These are phyloP conservation scores for Alternaria arborescens DNA, from an alignment of 2,329 filamentous ascomycete genomes.

Conservation along the genomic window DNA sequence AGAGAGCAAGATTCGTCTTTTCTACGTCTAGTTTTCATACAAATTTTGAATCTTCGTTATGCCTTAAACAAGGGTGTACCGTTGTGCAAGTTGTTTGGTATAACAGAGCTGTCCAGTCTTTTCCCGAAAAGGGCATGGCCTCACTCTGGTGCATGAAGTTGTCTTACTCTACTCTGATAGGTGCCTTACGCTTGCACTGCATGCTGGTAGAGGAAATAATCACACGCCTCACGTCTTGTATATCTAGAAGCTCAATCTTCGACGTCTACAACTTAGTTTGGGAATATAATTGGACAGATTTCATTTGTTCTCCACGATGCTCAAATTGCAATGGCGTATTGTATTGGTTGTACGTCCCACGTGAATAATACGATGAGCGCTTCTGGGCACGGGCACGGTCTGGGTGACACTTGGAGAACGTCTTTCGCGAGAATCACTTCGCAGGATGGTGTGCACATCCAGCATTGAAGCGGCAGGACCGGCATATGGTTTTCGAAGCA, in stretches of 20 bases:
- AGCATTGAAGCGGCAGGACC: not conserved
- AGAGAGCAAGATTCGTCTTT: too few relatives aligned
- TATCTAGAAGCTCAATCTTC: not conserved
- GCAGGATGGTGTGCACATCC: not conserved
- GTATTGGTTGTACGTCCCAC: not conserved
- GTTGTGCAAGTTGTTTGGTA: too few relatives aligned
- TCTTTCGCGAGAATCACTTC: not conserved
- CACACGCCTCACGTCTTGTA: not conserved
- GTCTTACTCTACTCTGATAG: not conserved
- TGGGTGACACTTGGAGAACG: not conserved
- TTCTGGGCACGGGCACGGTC: not conserved
- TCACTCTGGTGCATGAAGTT: not conserved
- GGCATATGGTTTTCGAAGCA: slow-evolving; percentile 16
- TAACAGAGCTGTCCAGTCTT: too few relatives aligned
- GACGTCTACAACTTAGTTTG: not conserved
- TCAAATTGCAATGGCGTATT: not conserved
- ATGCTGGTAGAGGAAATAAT: not conserved
- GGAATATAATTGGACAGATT: not conserved
- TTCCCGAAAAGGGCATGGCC: not conserved
- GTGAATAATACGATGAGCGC: not conserved
- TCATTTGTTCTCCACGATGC: not conserved
- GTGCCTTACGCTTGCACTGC: not conserved
- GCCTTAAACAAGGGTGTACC: too few relatives aligned
- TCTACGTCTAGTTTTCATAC: too few relatives aligned
- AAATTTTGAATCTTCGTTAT: too few relatives aligned